Conservation (phyloP, 1,139 yeast species). For the Debaryomyces subglobosus region DNA sequence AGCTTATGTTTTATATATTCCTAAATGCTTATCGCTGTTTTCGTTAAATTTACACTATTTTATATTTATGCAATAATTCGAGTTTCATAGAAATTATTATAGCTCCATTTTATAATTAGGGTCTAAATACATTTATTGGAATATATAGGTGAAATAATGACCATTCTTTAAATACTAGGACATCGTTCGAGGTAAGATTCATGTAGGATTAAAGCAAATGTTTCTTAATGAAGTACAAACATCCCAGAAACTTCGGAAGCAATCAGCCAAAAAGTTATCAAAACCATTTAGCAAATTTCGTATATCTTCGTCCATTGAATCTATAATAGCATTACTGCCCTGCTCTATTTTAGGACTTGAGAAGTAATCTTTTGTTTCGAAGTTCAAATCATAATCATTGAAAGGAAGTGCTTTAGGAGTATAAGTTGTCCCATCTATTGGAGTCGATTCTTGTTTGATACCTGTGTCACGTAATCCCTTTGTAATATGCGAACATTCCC, state of each 20-base stretch:
- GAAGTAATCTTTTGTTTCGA: constrained; percentile 15
- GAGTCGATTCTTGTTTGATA: constrained; percentile 10
- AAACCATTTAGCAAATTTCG: constrained; percentile 20
- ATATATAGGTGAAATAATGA: too few species aligned
- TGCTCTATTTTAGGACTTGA: constrained; percentile 12
- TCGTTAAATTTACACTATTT: background rate
- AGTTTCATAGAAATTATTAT: background rate
- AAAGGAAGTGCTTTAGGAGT: constrained; percentile 34
- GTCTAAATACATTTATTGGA: too few species aligned
- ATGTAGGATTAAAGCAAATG: background rate
- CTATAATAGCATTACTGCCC: constrained; percentile 17
- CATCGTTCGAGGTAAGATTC: background rate
- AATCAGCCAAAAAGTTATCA: constrained; percentile 23
- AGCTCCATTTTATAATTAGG: too few species aligned
- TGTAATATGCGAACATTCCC: constrained; percentile 3
- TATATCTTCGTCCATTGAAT: constrained; percentile 22
- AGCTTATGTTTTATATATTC: background rate
- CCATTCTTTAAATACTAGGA: background rate
- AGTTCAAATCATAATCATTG: constrained; percentile 24
- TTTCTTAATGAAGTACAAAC: background rate
- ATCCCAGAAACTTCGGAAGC: constrained; percentile 12
- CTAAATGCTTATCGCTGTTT: constrained; percentile 5
- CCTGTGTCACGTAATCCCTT: background rate
- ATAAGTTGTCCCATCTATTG: constrained; percentile 15
- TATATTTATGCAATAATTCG: background rate